Conservation (phyloP, 2,329 filamentous ascomycete species). For the Aureobasidium sp. region DNA sequence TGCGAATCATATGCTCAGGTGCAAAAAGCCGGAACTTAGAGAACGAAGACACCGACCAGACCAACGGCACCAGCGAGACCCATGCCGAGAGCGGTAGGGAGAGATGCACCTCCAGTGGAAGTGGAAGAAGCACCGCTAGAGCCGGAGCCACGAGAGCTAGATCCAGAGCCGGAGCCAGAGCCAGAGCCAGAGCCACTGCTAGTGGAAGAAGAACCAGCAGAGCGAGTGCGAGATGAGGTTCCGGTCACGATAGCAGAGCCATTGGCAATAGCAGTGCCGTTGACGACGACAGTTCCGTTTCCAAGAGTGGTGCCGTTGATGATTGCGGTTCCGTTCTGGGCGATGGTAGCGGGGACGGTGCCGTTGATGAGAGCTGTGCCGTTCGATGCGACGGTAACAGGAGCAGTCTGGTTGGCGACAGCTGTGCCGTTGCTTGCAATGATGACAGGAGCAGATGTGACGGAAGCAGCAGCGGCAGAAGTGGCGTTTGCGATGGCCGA, state of each 20-base stretch:
- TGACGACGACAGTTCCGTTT: constrained; percentile 16
- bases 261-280: constrained; percentile 1
- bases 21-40: constrained; percentile 26
- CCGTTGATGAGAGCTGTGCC: constrained; percentile 17
- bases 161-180: constrained; percentile 2
- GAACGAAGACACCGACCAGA: constrained; percentile 37
- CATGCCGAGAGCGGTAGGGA: constrained; percentile 34
- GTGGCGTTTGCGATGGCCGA: constrained; percentile 19
- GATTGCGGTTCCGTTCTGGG: constrained; percentile 8
- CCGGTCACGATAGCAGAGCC: not conserved
- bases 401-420: constrained; percentile 9
- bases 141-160: not conserved
- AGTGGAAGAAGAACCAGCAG: not conserved
- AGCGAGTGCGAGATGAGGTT: not conserved
- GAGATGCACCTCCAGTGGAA: constrained; percentile 25
- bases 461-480: constrained; percentile 17
- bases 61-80: constrained; percentile 35
- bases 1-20: not conserved
- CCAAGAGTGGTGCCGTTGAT: constrained; percentile 17
- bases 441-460: constrained; percentile 14
- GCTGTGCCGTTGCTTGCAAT: constrained; percentile 9
- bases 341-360: not conserved
- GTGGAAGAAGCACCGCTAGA: constrained; percentile 14
- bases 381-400: constrained; percentile 13
- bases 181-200: constrained; percentile 1